Base-by-base conservation (phyloP, 768 basidiomycete species). In the Termitomyces sp. region DNA sequence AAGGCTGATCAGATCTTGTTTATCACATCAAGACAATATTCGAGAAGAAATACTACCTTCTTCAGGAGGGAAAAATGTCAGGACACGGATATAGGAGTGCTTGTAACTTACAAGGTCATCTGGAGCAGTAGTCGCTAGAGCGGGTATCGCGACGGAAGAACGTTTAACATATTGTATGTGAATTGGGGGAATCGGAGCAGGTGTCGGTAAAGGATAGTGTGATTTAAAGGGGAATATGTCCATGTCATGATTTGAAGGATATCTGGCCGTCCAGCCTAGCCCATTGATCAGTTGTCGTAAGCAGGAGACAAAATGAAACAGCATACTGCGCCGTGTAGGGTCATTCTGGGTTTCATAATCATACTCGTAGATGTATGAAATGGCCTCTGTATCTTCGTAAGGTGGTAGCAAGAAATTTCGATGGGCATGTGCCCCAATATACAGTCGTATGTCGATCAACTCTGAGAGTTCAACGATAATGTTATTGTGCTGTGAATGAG, bases 321-420 rank as follows among this genome's bases (percentile, higher is more conserved):
- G 55, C 55, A 43, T 16, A 66, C 69, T 66, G 36, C 61, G 67
- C 13, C 62, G 61, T 3, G 61, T 53, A 20, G 74, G 74, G 53
- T 71, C 62, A 28, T 68, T 64, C 33, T 65, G 67, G 1, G 56
- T 63, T 38, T 60, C 60, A 33, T 71, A 70, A 13, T 67, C 64
- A 43, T 72, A 76, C 51, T 74, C 71, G 32, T 76, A 76, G 6
- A 76, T 60, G 41, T 64, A 67, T 13, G 72, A 72, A 2, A 64
- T 57, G 6, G 53, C 55, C 2, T 54, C 38, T 9, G 61, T 60
- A 10, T 28, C 54, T 5, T 58, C 60, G 36, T 30, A 61, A 28
- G 44, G 55, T 5, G 54, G 51, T 10, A 23, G 36, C 10, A 72
- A 60, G 55, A 72, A 71, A 6, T 52, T 53, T 1, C 53, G 59